Percentiles rank a stretch among this genome's conserved stretches.
phyloP scores from a whole-genome alignment of 2,329 filamentous ascomycete genomes.

The Calonectria crousiana region DNA sequence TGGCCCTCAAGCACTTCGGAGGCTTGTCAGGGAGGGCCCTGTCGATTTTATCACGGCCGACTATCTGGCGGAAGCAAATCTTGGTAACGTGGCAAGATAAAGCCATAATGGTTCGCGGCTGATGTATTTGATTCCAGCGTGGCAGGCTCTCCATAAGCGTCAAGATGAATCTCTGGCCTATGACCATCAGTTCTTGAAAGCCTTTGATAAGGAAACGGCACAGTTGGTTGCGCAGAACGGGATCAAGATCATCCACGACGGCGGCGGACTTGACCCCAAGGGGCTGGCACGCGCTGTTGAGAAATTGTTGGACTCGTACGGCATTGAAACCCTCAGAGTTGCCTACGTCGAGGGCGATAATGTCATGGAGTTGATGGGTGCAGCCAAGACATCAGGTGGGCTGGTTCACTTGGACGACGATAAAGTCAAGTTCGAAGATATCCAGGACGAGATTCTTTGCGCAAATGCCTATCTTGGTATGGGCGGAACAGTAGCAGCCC shows the following conservation, averaged over 20 bases:
- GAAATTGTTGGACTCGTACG: background rate
- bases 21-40: background rate
- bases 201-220: background rate
- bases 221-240: background rate
- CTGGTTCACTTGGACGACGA: background rate
- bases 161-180: background rate
- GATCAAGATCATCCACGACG: background rate
- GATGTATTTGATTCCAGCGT: background rate
- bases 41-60: background rate
- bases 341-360: background rate
- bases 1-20: background rate
- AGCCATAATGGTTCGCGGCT: background rate
- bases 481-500: background rate
- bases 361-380: background rate
- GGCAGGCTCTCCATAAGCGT: background rate
- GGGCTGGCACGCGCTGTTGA: background rate
- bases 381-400: background rate
- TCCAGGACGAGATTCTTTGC: background rate
- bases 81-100: background rate
- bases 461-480: background rate
- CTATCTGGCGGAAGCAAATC: background rate
- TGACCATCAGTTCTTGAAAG: background rate
- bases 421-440: background rate
- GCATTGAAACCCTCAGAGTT: background rate
- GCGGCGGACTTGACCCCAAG: background rate